Conservation (phyloP, 2,329 filamentous ascomycete species). For the Fusarium sp. region DNA sequence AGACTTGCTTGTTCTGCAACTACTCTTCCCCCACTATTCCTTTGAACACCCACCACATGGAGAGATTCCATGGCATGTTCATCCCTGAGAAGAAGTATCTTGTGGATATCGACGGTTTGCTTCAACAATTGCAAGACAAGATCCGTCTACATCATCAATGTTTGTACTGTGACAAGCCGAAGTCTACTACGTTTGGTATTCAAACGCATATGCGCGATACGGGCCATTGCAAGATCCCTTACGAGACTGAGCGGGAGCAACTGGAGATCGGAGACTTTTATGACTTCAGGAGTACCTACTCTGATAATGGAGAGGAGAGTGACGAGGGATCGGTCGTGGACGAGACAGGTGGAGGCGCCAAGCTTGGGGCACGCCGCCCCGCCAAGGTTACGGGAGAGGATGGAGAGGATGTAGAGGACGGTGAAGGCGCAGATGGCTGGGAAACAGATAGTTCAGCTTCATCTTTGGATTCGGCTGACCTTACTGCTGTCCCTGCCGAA, state of each 20-base stretch:
- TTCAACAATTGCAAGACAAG: conserved; percentile 82
- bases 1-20: conserved; percentile 90
- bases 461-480: conserved; percentile 86
- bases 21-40: conserved; percentile 79
- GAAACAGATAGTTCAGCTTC: conserved; percentile 95
- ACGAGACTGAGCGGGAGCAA: conserved; percentile 87
- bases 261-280: conserved; percentile 96
- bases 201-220: conserved; percentile 99
- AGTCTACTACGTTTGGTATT: conserved; percentile 81
- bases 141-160: conserved; percentile 86
- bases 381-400: conserved; percentile 64
- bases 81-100: conserved; percentile 90
- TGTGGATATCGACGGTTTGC: conserved; percentile 82
- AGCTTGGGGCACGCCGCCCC: conserved; percentile 72
- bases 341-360: conserved; percentile 70
- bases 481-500: conserved; percentile 82
- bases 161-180: conserved; percentile 86
- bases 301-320: conserved; percentile 77
- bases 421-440: conserved; percentile 81
- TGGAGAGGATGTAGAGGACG: conserved; percentile 64
- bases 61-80: conserved; percentile 93
- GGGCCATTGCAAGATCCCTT: conserved; percentile 96
- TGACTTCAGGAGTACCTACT: conserved; percentile 96
- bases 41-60: conserved; percentile 91
- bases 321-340: conserved; percentile 62